Percentiles rank a stretch among this genome's conserved stretches.
phyloP scores from a whole-genome alignment of 345 rosid genomes.

The Citrus unshiu region DNA sequence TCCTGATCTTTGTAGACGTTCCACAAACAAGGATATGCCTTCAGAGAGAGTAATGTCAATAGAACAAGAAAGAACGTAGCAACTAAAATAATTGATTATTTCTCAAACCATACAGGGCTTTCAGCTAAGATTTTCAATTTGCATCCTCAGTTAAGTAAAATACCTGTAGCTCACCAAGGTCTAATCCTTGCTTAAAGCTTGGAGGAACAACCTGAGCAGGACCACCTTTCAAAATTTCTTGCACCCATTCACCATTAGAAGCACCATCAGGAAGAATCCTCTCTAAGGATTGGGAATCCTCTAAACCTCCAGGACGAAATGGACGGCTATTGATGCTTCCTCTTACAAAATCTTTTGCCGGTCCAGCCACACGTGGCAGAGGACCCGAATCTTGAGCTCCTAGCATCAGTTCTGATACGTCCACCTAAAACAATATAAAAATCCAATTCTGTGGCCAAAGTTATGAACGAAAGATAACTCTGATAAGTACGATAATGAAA shows the following conservation, averaged over 20 bases:
- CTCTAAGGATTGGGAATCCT: conserved; percentile 54
- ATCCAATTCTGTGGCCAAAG: conserved; percentile 26
- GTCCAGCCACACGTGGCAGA: conserved; percentile 56
- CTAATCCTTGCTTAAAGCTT: conserved; percentile 71
- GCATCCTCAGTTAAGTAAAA: conserved; percentile 12
- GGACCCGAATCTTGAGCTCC: conserved; percentile 67
- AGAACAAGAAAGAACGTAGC: conserved; percentile 1
- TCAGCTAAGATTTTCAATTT: neutral
- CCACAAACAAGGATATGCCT: conserved; percentile 77
- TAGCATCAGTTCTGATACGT: conserved; percentile 62
- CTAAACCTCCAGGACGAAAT: conserved; percentile 94
- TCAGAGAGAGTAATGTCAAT: conserved; percentile 18
- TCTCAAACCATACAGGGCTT: neutral
- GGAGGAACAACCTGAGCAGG: conserved; percentile 73
- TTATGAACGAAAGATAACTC: conserved; percentile 20
- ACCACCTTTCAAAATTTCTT: conserved; percentile 67
- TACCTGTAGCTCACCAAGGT: conserved; percentile 86
- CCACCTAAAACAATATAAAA: conserved; percentile 65
- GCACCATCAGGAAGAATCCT: conserved; percentile 75
- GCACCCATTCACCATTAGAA: conserved; percentile 75
- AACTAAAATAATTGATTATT: neutral
- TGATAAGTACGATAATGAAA: neutral
- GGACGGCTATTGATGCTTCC: conserved; percentile 94
- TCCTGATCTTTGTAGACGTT: conserved; percentile 71
- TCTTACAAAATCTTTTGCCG: conserved; percentile 73